Base-by-base conservation (phyloP, 257 asterid species). In the Nicotiana sylvestris region DNA sequence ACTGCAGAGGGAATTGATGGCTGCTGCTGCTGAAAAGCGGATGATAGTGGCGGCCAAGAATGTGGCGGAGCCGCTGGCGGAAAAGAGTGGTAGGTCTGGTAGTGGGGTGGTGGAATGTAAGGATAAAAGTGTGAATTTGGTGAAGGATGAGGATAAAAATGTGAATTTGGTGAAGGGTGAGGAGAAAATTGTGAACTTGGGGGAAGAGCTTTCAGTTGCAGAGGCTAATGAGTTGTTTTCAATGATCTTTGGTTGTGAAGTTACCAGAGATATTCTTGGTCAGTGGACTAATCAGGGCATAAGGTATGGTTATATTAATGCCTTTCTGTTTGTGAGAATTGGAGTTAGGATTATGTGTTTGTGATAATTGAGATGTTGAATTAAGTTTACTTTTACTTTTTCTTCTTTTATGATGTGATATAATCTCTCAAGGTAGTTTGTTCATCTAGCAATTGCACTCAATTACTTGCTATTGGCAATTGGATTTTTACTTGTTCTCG, bases 281-380 rank as follows among this genome's bases (percentile, higher is more conserved):
- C 99, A 94, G 88, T 96, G 99, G 98, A 92, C 92, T 85, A 96
- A 96, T 89, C 99, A 96, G 92, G 99, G 99, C 65, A 93, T 96
- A 70, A 89, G 98, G 99, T 96, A 89, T 85, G 64, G 60, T 53
- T 58, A 51, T 27, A 51, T 27, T 76, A 25, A 51, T 51, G 29
- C 16, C 53, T 33, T 13, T 53, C 5, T 53, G 16, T 53, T 53
- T 11, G 18, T 53, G 58, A 53, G 51, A 43, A 43, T 9, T 43
- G 58, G 78, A 69, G 33, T 69, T 43, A 2, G 77, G 33, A 69
- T 69, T 17, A 72, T 46, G 79, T 10, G 39, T 51, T 46, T 46
- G 8, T 72, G 60, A 69, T 69, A n/a, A 43, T n/a, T 69, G 77
- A 35, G 39, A 72, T 46, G 51, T n/a, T 46, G 78, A 21, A 21